phyloP scores from a whole-genome alignment of 1,284 basidiomycete species.

The Omphalotus olearius region DNA sequence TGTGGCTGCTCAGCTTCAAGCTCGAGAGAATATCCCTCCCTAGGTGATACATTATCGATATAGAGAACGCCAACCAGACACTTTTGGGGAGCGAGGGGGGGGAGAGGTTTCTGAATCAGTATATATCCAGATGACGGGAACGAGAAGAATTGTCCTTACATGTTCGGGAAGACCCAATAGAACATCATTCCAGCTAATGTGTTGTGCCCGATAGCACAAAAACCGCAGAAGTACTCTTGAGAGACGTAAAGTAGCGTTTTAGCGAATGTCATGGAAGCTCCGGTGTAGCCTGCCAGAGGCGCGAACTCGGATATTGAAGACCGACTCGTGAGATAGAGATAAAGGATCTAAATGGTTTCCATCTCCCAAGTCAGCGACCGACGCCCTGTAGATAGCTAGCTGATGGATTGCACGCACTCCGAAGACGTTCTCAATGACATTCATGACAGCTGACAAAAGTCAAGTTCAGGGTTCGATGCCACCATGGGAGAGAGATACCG shows the following conservation, averaged over 20 bases:
- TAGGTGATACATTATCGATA: slow-evolving; percentile 31
- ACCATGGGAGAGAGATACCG: slow-evolving; percentile 8
- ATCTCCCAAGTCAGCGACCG: not conserved
- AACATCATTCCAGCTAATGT: slow-evolving; percentile 30
- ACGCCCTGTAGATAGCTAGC: not conserved
- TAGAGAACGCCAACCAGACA: slow-evolving; percentile 38
- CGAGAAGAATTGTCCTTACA: slow-evolving; percentile 24
- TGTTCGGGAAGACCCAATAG: slow-evolving; percentile 48
- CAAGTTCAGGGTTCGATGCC: not conserved
- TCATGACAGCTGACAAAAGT: slow-evolving; percentile 39
- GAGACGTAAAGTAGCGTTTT: slow-evolving; percentile 50
- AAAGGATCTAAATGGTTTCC: slow-evolving; percentile 28
- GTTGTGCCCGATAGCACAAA: slow-evolving; percentile 51
- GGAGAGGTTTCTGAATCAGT: not conserved
- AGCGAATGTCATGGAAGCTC: slow-evolving; percentile 46
- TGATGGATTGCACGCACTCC: slow-evolving; percentile 28
- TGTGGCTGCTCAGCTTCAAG: not conserved
- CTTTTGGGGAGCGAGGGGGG: too few species aligned
- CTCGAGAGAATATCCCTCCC: slow-evolving; percentile 28
- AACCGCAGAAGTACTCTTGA: slow-evolving; percentile 40
- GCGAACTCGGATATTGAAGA: slow-evolving; percentile 20
- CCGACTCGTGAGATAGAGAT: slow-evolving; percentile 32
- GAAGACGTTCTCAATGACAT: slow-evolving; percentile 48
- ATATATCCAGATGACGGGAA: not conserved
- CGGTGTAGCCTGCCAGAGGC: slow-evolving; percentile 40